phyloP scores from a whole-genome alignment of 805 yeast species.

The Suhomyces canberraensis region DNA sequence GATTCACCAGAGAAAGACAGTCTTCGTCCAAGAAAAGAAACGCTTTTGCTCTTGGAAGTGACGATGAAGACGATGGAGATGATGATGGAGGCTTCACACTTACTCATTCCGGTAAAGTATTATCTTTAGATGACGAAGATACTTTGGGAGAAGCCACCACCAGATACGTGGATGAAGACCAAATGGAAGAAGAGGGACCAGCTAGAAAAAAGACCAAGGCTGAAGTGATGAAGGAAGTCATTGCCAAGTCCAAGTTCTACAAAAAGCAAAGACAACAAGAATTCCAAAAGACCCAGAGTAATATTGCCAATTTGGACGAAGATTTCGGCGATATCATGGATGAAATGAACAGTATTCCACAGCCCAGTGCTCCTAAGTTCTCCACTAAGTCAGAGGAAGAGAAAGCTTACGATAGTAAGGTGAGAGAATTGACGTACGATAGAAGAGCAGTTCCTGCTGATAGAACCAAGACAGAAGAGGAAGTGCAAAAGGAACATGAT shows the following conservation, averaged over 20 bases:
- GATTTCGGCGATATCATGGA: conserved; percentile 68
- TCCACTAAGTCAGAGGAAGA: conserved; percentile 40
- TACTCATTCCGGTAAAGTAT: conserved; percentile 76
- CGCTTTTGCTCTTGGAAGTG: conserved; percentile 54
- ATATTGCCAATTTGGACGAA: conserved; percentile 67
- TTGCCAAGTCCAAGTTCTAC: conserved; percentile 76
- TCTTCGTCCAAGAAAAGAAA: conserved; percentile 53
- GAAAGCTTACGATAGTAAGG: conserved; percentile 60
- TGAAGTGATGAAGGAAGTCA: conserved; percentile 82
- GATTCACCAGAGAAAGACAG: conserved; percentile 89
- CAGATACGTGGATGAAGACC: conserved; percentile 40
- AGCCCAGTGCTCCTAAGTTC: conserved; percentile 18
- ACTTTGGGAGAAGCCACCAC: conserved; percentile 20
- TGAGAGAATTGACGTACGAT: conserved; percentile 64
- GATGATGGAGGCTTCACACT: conserved; percentile 47
- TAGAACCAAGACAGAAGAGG: conserved; percentile 76
- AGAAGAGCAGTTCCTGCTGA: conserved; percentile 79
- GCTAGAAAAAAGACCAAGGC: conserved; percentile 71
- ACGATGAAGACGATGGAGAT: conserved; percentile 63
- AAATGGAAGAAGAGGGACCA: conserved; percentile 33
- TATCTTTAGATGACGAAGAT: conserved; percentile 49
- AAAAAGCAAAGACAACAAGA: conserved; percentile 71
- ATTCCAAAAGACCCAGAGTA: conserved; percentile 56
- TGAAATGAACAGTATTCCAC: conserved; percentile 37
- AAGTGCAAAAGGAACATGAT: conserved; percentile 54